Base-by-base conservation (phyloP, 352 stramenopile species). In the Globisporangium megalacanthum region DNA sequence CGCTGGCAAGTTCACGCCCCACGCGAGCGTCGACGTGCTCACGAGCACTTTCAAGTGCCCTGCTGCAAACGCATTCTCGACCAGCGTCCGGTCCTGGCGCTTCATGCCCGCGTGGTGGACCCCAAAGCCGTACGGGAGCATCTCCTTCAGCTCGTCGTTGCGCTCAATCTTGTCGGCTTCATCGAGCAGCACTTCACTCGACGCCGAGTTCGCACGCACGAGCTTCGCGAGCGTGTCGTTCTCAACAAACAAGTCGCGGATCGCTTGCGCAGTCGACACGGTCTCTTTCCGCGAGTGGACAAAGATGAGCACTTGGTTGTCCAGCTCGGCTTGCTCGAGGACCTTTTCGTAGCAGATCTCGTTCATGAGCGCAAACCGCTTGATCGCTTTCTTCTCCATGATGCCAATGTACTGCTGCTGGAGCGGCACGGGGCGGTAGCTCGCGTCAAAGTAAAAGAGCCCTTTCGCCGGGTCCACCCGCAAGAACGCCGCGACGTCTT, bases 361-460 rank as follows among this genome's bases (percentile, higher is more conserved):
- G 76, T 99, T 99, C 89, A 99, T 99, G 66, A 99, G 75, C 46
- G 97, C 86, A 63, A 99, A 98, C 2, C 97, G 85, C 72, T 99
- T 98, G 57, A 99, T 97, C 29, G 98, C 94, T 75, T 99, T 99
- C 65, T 98, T 98, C 73, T 99, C 97, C 49, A 97, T 99, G 45
- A 99, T 96, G 13, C 98, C 97, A 69, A 99, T 98, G 72, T 99
- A 99, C 72, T 99, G 97, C 82, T 99, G 98, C 72, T 99, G 96
- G 62, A 99, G 72, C 6, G 97, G 97, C 57, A 99, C 97, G 5
- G 98, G 98, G 3, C 98, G 92, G 71, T 98, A 99, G 49, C 88
- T 98, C 62, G 98, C 97, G 65, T 99, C 98, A 65, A 99, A 99
- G 85, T 98, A 99, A 69, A 99, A 99, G 41, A 99, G 75, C 15